Evolutionary conservation across 192 early-diverging fungal species (phyloP).

Genomic region (Linnemannia zychae): DNA sequence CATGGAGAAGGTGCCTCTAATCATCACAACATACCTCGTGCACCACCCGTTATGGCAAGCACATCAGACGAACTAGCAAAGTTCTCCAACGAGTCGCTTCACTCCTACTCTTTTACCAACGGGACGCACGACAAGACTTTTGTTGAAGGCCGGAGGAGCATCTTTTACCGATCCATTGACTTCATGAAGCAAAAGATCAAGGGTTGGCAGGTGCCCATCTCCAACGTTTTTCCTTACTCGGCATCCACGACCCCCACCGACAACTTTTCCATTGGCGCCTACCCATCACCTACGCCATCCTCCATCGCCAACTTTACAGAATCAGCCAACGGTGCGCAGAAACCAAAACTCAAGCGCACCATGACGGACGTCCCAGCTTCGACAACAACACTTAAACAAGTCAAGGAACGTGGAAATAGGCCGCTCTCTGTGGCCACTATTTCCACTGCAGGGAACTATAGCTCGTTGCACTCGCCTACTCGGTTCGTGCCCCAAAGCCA

Average conservation of each 20-base stretch:
- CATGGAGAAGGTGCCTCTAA: neutral
- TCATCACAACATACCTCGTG: neutral
- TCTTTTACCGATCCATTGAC: constrained; percentile 63
- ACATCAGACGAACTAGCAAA: constrained; percentile 58
- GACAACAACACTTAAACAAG: constrained; percentile 9
- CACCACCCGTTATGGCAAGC: constrained; percentile 30
- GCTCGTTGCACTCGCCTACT: constrained; percentile 62
- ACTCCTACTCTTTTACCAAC: constrained; percentile 59
- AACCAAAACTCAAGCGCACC: constrained; percentile 50
- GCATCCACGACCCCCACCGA: constrained; percentile 35
- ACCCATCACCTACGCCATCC: constrained; percentile 39
- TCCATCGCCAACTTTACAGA: constrained; percentile 25
- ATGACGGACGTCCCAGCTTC: constrained; percentile 45
- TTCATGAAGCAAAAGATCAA: constrained; percentile 69
- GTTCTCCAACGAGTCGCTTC: constrained; percentile 64
- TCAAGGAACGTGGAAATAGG: constrained; percentile 34
- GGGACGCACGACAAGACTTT: constrained; percentile 53
- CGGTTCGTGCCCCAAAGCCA: constrained; percentile 73
- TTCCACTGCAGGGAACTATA: constrained; percentile 39
- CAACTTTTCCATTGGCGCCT: constrained; percentile 44
- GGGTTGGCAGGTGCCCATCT: constrained; percentile 62
- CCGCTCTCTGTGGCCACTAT: constrained; percentile 52
- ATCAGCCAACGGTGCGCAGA: neutral
- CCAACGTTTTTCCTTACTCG: constrained; percentile 39
- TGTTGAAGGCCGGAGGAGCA: constrained; percentile 60